Evolutionary conservation across 208 protist genomes (phyloP).

Genomic region (Tritrichomonas musculus): DNA sequence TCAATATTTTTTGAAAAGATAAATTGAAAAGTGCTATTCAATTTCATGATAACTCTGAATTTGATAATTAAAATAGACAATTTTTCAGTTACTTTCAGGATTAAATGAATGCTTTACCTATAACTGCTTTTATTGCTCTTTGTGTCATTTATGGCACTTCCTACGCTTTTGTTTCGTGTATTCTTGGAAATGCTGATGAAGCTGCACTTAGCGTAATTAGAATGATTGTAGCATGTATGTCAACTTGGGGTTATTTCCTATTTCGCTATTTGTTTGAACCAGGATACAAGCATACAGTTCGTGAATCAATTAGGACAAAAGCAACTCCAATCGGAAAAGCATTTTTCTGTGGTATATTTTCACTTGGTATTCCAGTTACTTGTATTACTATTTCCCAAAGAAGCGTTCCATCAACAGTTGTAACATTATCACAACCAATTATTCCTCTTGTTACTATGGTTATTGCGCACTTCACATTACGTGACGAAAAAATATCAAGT

Average conservation of each 20-base stretch:
- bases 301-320: neutral
- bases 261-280: neutral
- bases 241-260: neutral
- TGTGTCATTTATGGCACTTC: neutral
- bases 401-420: neutral
- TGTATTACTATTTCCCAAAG: neutral
- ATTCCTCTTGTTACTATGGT: neutral
- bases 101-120: too few species aligned
- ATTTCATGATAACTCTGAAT: too few species aligned
- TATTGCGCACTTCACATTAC: neutral
- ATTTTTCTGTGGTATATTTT: neutral
- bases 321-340: neutral
- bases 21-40: too few species aligned
- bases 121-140: neutral
- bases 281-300: neutral
- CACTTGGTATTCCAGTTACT: neutral
- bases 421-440: neutral
- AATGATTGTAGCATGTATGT: neutral
- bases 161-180: neutral
- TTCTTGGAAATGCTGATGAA: neutral
- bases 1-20: too few species aligned
- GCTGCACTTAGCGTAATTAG: neutral
- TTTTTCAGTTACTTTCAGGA: too few species aligned
- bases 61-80: too few species aligned
- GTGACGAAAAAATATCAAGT: neutral